Conservation (phyloP, 768 basidiomycete species). For the Exidia glandulosa region DNA sequence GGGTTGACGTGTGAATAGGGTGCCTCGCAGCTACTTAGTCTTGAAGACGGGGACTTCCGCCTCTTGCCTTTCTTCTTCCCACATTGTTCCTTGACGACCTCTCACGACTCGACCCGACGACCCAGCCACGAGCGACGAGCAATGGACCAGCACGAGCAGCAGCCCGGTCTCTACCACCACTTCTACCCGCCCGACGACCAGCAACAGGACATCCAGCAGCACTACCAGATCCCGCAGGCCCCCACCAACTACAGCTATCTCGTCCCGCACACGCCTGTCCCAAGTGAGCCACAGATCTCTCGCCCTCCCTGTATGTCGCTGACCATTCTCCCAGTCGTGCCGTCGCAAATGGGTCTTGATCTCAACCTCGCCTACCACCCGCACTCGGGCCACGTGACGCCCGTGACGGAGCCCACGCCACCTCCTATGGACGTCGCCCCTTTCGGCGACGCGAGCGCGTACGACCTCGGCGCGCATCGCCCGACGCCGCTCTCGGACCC, state of each 20-base stretch:
- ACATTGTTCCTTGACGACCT: too few relatives aligned
- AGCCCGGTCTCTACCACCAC: background rate
- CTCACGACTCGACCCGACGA: too few relatives aligned
- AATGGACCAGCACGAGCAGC: background rate
- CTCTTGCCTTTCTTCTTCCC: too few relatives aligned
- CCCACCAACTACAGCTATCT: constrained; percentile 26
- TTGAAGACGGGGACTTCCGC: too few relatives aligned
- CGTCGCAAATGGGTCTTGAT: constrained; percentile 13
- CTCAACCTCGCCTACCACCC: background rate
- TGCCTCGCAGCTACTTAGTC: too few relatives aligned
- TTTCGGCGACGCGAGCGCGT: constrained; percentile 37
- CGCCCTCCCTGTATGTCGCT: constrained; percentile 38
- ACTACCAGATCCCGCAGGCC: constrained; percentile 19
- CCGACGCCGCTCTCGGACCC: background rate
- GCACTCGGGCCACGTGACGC: background rate
- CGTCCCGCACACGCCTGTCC: constrained; percentile 30
- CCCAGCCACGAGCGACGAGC: too few relatives aligned
- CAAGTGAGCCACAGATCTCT: constrained; percentile 30
- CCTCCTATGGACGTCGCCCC: constrained; percentile 43
- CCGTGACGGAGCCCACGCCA: constrained; percentile 24
- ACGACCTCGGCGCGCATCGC: too few relatives aligned
- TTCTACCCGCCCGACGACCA: constrained; percentile 25
- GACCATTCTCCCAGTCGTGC: constrained; percentile 28
- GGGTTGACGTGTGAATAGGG: too few relatives aligned
- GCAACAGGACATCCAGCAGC: constrained; percentile 19